phyloP scores from a whole-genome alignment of 768 basidiomycete genomes.

The Lentinus tigrinus region DNA sequence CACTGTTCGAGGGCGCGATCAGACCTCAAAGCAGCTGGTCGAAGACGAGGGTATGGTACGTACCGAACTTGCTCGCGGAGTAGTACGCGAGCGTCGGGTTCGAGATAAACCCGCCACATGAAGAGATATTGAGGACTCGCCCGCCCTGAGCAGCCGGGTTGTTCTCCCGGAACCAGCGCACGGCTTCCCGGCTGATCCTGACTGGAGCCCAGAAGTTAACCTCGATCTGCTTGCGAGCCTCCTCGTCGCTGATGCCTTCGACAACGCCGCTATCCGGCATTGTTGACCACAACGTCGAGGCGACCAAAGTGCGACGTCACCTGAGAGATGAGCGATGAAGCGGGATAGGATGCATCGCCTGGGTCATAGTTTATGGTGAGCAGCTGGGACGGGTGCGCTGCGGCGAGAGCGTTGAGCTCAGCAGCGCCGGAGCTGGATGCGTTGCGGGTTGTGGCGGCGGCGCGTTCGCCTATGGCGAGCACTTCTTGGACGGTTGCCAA shows the following conservation, averaged over 20 bases:
- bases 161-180: conserved; percentile 17
- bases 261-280: conserved; percentile 34
- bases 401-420: conserved; percentile 23
- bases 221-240: conserved; percentile 38
- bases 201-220: conserved; percentile 46
- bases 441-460: conserved; percentile 33
- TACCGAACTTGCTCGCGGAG: conserved; percentile 37
- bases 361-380: conserved; percentile 33
- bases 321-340: conserved; percentile 10
- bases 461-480: conserved; percentile 32
- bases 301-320: conserved; percentile 20
- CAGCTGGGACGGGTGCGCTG: conserved; percentile 24
- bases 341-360: conserved; percentile 17
- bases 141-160: conserved; percentile 19
- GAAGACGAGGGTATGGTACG: neutral
- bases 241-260: conserved; percentile 34
- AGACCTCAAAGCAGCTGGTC: neutral
- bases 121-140: conserved; percentile 33
- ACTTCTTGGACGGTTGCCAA: conserved; percentile 28
- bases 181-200: conserved; percentile 28
- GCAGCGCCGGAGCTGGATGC: conserved; percentile 5
- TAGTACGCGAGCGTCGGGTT: conserved; percentile 33
- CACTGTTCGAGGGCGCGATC: neutral
- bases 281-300: conserved; percentile 33
- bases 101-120: conserved; percentile 32